Conservation (phyloP, 441 rosid species). For the Theobroma grandiflorum region DNA sequence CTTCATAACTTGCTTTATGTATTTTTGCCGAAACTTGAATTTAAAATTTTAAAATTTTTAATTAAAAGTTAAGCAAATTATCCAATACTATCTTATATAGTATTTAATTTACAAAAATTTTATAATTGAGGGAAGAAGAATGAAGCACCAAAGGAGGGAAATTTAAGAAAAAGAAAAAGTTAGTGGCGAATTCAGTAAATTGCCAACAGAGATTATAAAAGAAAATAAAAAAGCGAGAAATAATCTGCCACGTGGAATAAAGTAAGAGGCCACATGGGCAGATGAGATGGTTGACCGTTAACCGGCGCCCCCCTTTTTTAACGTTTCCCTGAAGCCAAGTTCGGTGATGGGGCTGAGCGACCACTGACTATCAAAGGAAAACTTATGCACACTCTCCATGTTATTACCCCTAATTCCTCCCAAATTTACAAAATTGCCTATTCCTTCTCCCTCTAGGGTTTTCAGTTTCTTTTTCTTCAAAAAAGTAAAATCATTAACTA, state of each 20-base stretch:
- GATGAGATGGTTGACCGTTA: constrained; percentile 9
- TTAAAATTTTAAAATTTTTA: no score
- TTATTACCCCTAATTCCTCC: constrained; percentile 7
- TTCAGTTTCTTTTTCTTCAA: not conserved
- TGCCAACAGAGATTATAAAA: not conserved
- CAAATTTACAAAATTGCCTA: not conserved
- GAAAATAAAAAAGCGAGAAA: not conserved
- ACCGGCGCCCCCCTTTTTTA: constrained; percentile 25
- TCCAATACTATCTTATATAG: no score
- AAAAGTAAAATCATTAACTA: not conserved
- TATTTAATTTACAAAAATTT: no score
- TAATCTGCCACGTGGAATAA: constrained; percentile 9
- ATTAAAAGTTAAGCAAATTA: no score
- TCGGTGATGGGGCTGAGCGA: not conserved
- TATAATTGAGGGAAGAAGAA: not conserved
- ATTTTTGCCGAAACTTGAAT: no score
- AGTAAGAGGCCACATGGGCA: not conserved
- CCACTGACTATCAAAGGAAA: not conserved
- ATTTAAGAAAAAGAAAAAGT: not conserved
- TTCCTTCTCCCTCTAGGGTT: not conserved
- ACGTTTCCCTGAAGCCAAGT: not conserved
- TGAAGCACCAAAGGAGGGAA: not conserved
- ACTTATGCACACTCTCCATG: not conserved
- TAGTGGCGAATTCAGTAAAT: not conserved
- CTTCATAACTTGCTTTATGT: no score